Evolutionary conservation across 2,329 filamentous ascomycete species (phyloP).

Genomic region (Clonostachys byssicola): DNA sequence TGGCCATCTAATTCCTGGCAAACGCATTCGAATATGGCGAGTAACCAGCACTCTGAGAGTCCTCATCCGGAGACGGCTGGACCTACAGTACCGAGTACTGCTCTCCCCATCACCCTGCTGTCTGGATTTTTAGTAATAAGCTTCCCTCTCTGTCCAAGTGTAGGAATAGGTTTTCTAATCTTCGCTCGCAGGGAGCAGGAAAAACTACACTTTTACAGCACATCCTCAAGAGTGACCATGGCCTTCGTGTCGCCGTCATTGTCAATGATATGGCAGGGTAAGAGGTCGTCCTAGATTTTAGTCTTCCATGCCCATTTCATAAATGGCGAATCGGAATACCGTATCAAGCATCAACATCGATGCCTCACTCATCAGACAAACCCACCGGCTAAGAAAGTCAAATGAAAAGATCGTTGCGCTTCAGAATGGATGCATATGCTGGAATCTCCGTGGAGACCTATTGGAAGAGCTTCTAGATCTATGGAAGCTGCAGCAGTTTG

Average conservation of each 20-base stretch:
- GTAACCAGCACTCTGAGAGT: too few species aligned
- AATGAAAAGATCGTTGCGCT: slow-evolving; percentile 64
- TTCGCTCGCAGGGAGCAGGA: slow-evolving; percentile 50
- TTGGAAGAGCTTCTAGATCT: slow-evolving; percentile 65
- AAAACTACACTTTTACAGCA: slow-evolving; percentile 69
- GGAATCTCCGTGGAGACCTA: slow-evolving; percentile 66
- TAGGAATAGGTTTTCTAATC: not conserved
- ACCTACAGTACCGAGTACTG: slow-evolving; percentile 7
- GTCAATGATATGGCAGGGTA: slow-evolving; percentile 68
- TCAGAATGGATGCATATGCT: slow-evolving; percentile 75
- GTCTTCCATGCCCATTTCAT: not conserved
- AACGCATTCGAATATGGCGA: too few species aligned
- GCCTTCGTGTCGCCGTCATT: slow-evolving; percentile 65
- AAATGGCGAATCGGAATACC: slow-evolving; percentile 16
- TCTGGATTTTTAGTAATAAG: slow-evolving; percentile 25
- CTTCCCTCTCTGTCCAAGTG: not conserved
- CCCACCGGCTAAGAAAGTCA: slow-evolving; percentile 50
- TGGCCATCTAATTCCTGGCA: too few species aligned
- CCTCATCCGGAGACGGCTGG: too few species aligned
- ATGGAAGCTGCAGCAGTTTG: slow-evolving; percentile 55
- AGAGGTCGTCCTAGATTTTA: slow-evolving; percentile 8
- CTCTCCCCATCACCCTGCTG: slow-evolving; percentile 23
- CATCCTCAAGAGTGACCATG: slow-evolving; percentile 63
- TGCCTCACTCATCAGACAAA: slow-evolving; percentile 53
- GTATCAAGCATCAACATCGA: slow-evolving; percentile 56